These are phyloP conservation scores for Antrodiella citrinella DNA, from an alignment of 768 basidiomycete species.

Conservation along the genomic window DNA sequence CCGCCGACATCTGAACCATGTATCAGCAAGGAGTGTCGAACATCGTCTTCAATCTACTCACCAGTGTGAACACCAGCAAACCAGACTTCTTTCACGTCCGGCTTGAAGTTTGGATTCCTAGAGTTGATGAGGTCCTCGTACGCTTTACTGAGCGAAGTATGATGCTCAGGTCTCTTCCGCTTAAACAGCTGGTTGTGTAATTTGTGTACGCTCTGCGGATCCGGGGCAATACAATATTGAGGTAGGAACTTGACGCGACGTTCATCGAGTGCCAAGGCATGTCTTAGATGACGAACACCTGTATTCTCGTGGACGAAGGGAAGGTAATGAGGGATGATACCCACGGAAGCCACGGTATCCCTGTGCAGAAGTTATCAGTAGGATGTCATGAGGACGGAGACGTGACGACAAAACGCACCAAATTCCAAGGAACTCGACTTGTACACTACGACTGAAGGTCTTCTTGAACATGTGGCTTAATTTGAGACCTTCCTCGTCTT, in stretches of 20 bases:
- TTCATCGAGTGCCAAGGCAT: constrained; percentile 57
- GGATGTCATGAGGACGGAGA: neutral
- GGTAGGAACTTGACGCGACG: constrained; percentile 43
- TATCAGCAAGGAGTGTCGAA: neutral
- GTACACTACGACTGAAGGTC: constrained; percentile 33
- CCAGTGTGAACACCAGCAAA: constrained; percentile 42
- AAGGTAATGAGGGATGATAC: constrained; percentile 38
- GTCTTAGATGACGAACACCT: constrained; percentile 50
- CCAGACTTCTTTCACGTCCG: constrained; percentile 57
- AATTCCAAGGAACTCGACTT: constrained; percentile 43
- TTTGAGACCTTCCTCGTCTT: constrained; percentile 11
- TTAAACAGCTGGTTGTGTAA: neutral
- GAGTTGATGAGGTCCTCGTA: constrained; percentile 16
- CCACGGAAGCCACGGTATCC: constrained; percentile 64
- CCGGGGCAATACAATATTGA: constrained; percentile 15
- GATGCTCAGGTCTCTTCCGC: neutral
- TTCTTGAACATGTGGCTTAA: constrained; percentile 29
- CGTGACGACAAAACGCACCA: constrained; percentile 28
- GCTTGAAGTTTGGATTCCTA: constrained; percentile 11
- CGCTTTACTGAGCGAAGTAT: neutral
- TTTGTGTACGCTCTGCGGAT: constrained; percentile 12
- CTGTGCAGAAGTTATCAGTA: constrained; percentile 22
- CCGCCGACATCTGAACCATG: constrained; percentile 22
- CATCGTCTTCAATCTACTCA: constrained; percentile 14
- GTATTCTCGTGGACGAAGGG: constrained; percentile 48